These are phyloP conservation scores for Phytopythium oedochilum DNA, from an alignment of 352 stramenopile genomes.

Conservation along the genomic window DNA sequence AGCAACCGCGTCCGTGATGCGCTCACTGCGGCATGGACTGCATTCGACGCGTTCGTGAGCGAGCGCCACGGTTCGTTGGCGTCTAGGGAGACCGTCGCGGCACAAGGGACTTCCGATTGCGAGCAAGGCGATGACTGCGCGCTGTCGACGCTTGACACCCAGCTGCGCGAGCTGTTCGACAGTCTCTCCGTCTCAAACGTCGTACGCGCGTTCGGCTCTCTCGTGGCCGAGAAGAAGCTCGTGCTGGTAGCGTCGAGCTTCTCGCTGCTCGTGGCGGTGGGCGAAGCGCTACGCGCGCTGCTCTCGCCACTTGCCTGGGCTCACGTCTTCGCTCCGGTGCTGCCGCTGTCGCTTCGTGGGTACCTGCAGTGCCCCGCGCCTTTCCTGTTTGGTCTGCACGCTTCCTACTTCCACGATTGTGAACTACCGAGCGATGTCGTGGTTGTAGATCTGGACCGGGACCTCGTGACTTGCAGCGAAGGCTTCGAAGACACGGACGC, in stretches of 20 bases:
- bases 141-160: constrained; percentile 24
- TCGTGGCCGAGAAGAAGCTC: constrained; percentile 71
- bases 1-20: neutral
- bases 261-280: constrained; percentile 51
- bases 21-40: neutral
- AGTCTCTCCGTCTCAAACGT: constrained; percentile 52
- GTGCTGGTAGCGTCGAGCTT: constrained; percentile 65
- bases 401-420: constrained; percentile 42
- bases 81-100: neutral
- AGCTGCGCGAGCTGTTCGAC: constrained; percentile 48
- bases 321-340: constrained; percentile 72
- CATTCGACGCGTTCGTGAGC: neutral
- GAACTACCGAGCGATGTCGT: constrained; percentile 27
- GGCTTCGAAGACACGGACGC: constrained; percentile 13
- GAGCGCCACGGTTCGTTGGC: neutral
- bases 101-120: neutral
- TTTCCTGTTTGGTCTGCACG: constrained; percentile 76
- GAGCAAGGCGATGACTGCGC: neutral
- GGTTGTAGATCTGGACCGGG: constrained; percentile 52
- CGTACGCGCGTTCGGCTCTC: constrained; percentile 55
- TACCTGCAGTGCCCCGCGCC: constrained; percentile 74
- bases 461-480: constrained; percentile 40
- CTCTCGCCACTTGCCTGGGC: constrained; percentile 67
- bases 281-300: constrained; percentile 44
- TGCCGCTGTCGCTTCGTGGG: constrained; percentile 53